Conservation (phyloP, 2,329 filamentous ascomycete genomes). For the Herpotrichia juniperi region DNA sequence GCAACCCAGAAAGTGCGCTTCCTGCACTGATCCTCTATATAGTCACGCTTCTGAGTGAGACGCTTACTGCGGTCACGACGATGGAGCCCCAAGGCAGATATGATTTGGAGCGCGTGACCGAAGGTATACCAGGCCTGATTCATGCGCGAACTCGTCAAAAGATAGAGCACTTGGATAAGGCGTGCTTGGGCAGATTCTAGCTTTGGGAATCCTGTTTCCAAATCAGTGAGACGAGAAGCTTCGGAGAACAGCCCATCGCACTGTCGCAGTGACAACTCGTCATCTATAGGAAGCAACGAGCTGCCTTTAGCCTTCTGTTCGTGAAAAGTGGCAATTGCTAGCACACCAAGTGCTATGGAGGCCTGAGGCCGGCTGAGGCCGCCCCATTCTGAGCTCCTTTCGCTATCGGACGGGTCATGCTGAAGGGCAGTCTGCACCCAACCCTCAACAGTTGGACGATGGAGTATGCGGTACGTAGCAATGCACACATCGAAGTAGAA, state of each 20-base stretch:
- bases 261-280: slow-evolving; percentile 27
- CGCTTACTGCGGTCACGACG: slow-evolving; percentile 43
- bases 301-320: slow-evolving; percentile 46
- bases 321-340: slow-evolving; percentile 56
- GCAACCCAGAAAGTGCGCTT: slow-evolving; percentile 67
- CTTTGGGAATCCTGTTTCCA: slow-evolving; percentile 58
- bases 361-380: slow-evolving; percentile 53
- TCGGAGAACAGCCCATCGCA: slow-evolving; percentile 52
- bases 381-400: neutral
- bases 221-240: slow-evolving; percentile 45
- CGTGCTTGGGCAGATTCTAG: slow-evolving; percentile 63
- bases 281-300: slow-evolving; percentile 28
- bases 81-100: slow-evolving; percentile 51
- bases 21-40: slow-evolving; percentile 58
- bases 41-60: slow-evolving; percentile 38
- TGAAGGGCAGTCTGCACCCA: slow-evolving; percentile 51
- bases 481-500: slow-evolving; percentile 66
- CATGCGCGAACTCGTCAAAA: slow-evolving; percentile 62
- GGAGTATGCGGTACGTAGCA: slow-evolving; percentile 63
- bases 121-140: slow-evolving; percentile 67
- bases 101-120: slow-evolving; percentile 60
- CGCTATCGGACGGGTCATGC: slow-evolving; percentile 13
- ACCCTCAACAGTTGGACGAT: slow-evolving; percentile 57
- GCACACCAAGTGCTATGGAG: slow-evolving; percentile 40
- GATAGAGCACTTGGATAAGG: slow-evolving; percentile 62